Evolutionary conservation across 306 rosid genomes (phyloP).

Genomic region (Spatholobus suberectus): DNA sequence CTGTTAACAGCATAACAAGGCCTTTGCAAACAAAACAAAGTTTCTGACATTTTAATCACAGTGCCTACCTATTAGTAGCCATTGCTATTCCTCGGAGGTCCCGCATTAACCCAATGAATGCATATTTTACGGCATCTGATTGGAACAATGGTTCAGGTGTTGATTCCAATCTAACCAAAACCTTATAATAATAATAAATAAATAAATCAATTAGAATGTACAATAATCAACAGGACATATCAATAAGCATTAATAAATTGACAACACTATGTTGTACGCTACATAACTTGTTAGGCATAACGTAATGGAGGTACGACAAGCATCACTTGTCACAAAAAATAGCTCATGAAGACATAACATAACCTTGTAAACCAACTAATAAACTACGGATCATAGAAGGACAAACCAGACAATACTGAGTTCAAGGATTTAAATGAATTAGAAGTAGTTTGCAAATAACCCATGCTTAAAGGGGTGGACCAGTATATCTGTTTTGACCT

Average conservation of each 20-base stretch:
- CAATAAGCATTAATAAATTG: constrained; percentile 16
- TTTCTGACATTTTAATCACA: background rate
- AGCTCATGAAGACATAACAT: background rate
- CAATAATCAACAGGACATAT: background rate
- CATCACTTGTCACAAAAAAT: background rate
- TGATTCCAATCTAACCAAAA: constrained; percentile 48
- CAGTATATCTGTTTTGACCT: background rate
- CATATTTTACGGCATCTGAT: constrained; percentile 52
- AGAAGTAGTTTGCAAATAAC: background rate
- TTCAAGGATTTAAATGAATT: background rate
- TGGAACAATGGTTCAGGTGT: constrained; percentile 48
- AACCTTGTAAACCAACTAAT: background rate
- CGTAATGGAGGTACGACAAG: background rate
- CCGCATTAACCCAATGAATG: constrained; percentile 55
- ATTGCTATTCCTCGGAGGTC: constrained; percentile 60
- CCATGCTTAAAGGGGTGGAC: background rate
- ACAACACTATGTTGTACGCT: background rate
- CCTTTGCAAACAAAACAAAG: background rate
- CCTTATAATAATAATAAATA: constrained; percentile 32
- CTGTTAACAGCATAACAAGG: background rate
- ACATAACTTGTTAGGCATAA: background rate
- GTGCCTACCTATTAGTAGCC: constrained; percentile 56
- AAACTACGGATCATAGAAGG: background rate
- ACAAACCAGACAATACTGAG: background rate
- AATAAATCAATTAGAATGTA: constrained; percentile 31